Evolutionary conservation across 176 grass and related monocot genomes (phyloP).

Genomic region (Puccinellia tenuiflora): DNA sequence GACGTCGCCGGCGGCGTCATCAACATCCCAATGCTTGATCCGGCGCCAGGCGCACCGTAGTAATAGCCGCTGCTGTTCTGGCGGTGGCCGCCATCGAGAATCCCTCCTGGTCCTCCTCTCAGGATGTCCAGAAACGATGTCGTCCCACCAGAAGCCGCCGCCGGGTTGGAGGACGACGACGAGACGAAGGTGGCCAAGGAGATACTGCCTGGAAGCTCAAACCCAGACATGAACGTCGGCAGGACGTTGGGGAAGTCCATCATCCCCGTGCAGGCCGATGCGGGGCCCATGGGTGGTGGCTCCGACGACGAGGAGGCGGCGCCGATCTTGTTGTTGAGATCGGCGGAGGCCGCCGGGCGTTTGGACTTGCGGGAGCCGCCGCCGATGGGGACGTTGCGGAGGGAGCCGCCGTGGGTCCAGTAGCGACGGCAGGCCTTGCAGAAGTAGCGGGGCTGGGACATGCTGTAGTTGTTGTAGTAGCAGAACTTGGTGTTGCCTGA

Average conservation of each 20-base stretch:
- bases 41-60: background rate
- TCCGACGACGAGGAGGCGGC: background rate
- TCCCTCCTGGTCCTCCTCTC: background rate
- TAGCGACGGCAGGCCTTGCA: constrained; percentile 46
- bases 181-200: background rate
- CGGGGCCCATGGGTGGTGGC: background rate
- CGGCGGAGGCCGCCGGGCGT: background rate
- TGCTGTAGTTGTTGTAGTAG: constrained; percentile 71
- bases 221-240: background rate
- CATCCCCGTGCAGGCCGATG: background rate
- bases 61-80: background rate
- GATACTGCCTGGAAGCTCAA: constrained; percentile 3
- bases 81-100: background rate
- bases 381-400: constrained; percentile 35
- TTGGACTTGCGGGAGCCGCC: constrained; percentile 36
- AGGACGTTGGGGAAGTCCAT: constrained; percentile 13
- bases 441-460: constrained; percentile 58
- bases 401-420: constrained; percentile 39
- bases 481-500: constrained; percentile 74
- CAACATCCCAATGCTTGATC: constrained; percentile 1
- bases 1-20: background rate
- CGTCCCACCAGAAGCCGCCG: background rate
- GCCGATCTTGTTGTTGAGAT: background rate
- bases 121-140: constrained; percentile 26
- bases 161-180: background rate